phyloP scores from a whole-genome alignment of 1,139 yeast genomes.

The Taphrina wiesneri region DNA sequence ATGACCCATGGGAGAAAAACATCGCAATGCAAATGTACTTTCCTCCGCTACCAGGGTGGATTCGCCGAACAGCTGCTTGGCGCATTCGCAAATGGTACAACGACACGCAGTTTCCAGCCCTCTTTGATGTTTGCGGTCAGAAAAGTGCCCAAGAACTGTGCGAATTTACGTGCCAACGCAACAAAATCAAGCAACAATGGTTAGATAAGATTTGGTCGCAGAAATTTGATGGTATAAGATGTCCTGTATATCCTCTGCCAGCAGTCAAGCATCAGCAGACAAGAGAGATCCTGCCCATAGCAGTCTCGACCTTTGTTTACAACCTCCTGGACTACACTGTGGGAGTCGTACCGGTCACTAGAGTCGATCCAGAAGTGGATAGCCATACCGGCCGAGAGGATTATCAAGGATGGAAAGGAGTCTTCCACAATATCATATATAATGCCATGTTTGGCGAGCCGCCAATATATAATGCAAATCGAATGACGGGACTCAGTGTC shows the following conservation, averaged over 20 bases:
- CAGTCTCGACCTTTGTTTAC: slow-evolving; percentile 56
- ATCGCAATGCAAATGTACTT: slow-evolving; percentile 49
- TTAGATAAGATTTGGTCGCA: slow-evolving; percentile 20
- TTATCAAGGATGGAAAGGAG: slow-evolving; percentile 47
- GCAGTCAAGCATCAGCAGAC: slow-evolving; percentile 37
- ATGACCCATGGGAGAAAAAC: slow-evolving; percentile 53
- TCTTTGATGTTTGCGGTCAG: slow-evolving; percentile 48
- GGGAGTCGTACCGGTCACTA: slow-evolving; percentile 57
- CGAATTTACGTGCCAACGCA: slow-evolving; percentile 48
- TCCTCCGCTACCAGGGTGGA: slow-evolving; percentile 44
- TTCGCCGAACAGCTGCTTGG: slow-evolving; percentile 46
- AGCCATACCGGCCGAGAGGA: slow-evolving; percentile 48
- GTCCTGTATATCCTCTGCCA: slow-evolving; percentile 37
- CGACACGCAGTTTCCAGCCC: slow-evolving; percentile 49
- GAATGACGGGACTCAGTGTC: slow-evolving; percentile 65
- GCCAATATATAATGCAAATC: slow-evolving; percentile 56
- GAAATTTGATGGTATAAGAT: slow-evolving; percentile 34
- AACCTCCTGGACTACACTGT: slow-evolving; percentile 60
- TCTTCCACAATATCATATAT: slow-evolving; percentile 45
- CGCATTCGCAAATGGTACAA: slow-evolving; percentile 45
- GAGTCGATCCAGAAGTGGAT: slow-evolving; percentile 50
- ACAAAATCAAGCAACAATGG: slow-evolving; percentile 42
- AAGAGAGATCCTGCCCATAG: slow-evolving; percentile 47
- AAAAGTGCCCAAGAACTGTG: slow-evolving; percentile 48
- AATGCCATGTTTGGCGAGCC: slow-evolving; percentile 50